phyloP scores from a whole-genome alignment of 1,139 yeast genomes.

The Scheffersomyces cryptocercus region DNA sequence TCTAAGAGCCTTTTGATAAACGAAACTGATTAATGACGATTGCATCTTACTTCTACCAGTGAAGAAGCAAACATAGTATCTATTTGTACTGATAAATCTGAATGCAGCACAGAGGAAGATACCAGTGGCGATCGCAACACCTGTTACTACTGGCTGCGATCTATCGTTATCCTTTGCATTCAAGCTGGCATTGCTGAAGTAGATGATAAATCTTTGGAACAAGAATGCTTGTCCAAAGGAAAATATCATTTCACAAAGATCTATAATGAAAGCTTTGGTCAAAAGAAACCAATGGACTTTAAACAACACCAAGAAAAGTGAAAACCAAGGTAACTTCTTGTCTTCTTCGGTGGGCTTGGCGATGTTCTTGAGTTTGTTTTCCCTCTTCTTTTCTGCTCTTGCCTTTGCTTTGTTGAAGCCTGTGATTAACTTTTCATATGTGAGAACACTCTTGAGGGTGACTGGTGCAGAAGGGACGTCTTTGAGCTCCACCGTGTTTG shows the following conservation, averaged over 20 bases:
- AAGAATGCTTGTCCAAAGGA: constrained; percentile 32
- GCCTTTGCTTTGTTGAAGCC: constrained; percentile 22
- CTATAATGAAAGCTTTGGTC: constrained; percentile 13
- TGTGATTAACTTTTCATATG: constrained; percentile 18
- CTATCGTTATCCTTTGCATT: constrained; percentile 11
- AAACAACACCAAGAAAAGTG: constrained; percentile 16
- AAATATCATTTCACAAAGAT: constrained; percentile 21
- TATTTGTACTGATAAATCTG: constrained; percentile 28
- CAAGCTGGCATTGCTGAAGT: constrained; percentile 18
- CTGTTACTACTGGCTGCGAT: constrained; percentile 26
- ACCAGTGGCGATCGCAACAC: constrained; percentile 29
- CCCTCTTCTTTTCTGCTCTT: constrained; percentile 15
- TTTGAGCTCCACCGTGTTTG: constrained; percentile 18
- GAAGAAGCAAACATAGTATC: constrained; percentile 21
- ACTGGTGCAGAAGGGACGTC: constrained; percentile 26
- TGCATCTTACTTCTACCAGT: constrained; percentile 18
- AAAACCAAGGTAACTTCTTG: constrained; percentile 11
- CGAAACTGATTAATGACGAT: constrained; percentile 28
- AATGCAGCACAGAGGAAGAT: constrained; percentile 27
- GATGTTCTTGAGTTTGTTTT: constrained; percentile 6
- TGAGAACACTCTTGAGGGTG: constrained; percentile 20
- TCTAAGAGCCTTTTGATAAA: constrained; percentile 35
- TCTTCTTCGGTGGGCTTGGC: constrained; percentile 16
- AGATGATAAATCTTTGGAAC: constrained; percentile 31
- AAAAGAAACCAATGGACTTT: constrained; percentile 14